Conservation (phyloP, 2,329 filamentous ascomycete genomes). For the Penicillium vulpinum region DNA sequence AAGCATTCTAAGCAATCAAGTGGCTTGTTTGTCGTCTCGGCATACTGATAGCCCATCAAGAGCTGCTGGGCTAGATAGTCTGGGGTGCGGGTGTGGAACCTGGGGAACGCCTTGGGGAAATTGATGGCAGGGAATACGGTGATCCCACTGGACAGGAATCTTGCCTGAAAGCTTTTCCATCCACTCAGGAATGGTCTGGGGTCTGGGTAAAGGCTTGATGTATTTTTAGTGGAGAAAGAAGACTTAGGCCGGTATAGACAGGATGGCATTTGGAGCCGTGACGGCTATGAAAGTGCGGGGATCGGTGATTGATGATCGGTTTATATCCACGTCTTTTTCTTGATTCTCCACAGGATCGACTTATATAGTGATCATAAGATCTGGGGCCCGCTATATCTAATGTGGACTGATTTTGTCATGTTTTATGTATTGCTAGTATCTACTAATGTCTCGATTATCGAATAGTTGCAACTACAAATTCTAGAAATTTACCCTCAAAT, state of each 20-base stretch:
- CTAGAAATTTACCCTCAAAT: neutral
- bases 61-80: neutral
- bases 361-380: neutral
- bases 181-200: conserved; percentile 7
- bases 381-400: neutral
- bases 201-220: neutral
- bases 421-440: neutral
- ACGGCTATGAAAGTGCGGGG: neutral
- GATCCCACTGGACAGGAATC: conserved; percentile 6
- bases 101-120: conserved; percentile 20
- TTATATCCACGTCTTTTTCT: neutral
- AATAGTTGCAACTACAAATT: neutral
- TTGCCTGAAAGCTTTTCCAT: conserved; percentile 11
- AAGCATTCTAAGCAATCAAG: conserved; percentile 2
- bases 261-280: neutral
- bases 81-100: conserved; percentile 7
- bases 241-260: neutral
- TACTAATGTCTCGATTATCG: neutral
- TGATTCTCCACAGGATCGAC: neutral
- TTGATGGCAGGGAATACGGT: conserved; percentile 7
- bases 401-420: neutral
- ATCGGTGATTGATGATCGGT: conserved; percentile 9
- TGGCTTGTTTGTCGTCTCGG: conserved; percentile 4
- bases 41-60: neutral
- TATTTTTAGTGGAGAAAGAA: neutral